Percentiles rank a stretch among this genome's conserved stretches.
Evolutionary conservation across 2,329 filamentous ascomycete species (phyloP).

Genomic region (Thelonectria blattea): DNA sequence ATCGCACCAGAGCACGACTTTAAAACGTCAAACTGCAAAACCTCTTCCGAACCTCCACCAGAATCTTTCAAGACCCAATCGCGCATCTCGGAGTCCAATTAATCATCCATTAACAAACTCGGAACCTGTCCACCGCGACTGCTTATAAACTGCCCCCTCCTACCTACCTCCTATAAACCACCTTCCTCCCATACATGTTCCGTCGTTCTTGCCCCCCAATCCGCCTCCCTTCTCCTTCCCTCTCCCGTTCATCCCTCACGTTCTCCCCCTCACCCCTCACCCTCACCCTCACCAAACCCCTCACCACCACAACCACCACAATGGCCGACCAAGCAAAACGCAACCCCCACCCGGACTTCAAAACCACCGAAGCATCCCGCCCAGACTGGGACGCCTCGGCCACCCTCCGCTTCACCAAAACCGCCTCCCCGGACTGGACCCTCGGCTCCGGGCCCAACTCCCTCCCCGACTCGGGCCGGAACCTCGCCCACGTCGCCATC

Average conservation of each 20-base stretch:
- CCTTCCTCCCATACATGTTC: background rate
- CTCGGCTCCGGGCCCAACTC: slow-evolving; percentile 70
- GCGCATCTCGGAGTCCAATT: background rate
- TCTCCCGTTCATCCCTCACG: slow-evolving; percentile 14
- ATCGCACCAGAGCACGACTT: too few relatives aligned
- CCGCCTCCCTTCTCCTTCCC: background rate
- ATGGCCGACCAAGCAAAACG: slow-evolving; percentile 53
- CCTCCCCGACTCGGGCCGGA: slow-evolving; percentile 35
- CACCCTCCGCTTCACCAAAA: slow-evolving; percentile 65
- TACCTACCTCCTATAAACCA: background rate
- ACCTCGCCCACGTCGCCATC: slow-evolving; percentile 72
- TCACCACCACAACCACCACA: slow-evolving; percentile 16
- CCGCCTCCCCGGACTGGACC: slow-evolving; percentile 69
- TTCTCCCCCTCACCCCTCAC: slow-evolving; percentile 12
- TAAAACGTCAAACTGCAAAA: background rate
- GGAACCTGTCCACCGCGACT: background rate
- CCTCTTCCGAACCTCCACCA: background rate
- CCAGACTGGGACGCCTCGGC: slow-evolving; percentile 61
- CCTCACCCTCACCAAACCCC: slow-evolving; percentile 9
- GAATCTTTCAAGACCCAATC: background rate
- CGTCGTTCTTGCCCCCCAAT: background rate
- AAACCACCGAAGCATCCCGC: slow-evolving; percentile 70
- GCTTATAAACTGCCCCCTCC: background rate
- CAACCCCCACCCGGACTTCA: slow-evolving; percentile 73
- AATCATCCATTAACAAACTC: slow-evolving; percentile 2